Evolutionary conservation across 1,139 yeast species (phyloP).

Genomic region (Protomyces pachydermus): DNA sequence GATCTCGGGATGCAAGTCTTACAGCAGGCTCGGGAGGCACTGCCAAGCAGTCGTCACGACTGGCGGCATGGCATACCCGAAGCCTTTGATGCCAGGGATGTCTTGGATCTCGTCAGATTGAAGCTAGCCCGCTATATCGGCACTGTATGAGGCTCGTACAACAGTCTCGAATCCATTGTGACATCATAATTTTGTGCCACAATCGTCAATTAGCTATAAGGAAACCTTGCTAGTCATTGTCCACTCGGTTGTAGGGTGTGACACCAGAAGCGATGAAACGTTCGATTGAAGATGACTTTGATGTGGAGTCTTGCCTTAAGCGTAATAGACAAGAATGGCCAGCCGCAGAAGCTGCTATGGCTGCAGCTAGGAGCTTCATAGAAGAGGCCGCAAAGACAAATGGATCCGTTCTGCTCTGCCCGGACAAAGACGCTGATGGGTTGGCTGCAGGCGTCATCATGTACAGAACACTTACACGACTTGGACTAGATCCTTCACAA

Average conservation of each 20-base stretch:
- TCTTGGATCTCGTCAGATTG: conserved; percentile 11
- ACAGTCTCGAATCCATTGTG: too few relatives aligned
- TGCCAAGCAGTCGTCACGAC: background rate
- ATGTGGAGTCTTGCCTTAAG: background rate
- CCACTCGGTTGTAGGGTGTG: too few relatives aligned
- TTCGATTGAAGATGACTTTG: background rate
- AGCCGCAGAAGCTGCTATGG: conserved; percentile 7
- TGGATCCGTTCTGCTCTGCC: conserved; percentile 12
- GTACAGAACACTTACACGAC: conserved; percentile 4
- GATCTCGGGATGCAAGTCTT: background rate
- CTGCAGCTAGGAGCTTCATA: conserved; percentile 3
- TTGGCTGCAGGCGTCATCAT: conserved; percentile 18
- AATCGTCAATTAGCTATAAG: too few relatives aligned
- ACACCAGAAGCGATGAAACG: background rate
- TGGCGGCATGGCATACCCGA: conserved; percentile 2
- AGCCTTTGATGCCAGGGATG: conserved; percentile 1
- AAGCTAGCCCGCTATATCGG: conserved; percentile 5
- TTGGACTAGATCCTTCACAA: background rate
- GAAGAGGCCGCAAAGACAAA: background rate
- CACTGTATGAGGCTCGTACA: background rate
- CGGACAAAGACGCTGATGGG: conserved; percentile 25
- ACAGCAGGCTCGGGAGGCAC: background rate
- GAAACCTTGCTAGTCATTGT: too few relatives aligned
- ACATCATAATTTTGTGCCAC: too few relatives aligned
- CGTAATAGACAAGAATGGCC: conserved; percentile 21